Conservation (phyloP, 2,329 filamentous ascomycete genomes). For the Spiromastix sp. region DNA sequence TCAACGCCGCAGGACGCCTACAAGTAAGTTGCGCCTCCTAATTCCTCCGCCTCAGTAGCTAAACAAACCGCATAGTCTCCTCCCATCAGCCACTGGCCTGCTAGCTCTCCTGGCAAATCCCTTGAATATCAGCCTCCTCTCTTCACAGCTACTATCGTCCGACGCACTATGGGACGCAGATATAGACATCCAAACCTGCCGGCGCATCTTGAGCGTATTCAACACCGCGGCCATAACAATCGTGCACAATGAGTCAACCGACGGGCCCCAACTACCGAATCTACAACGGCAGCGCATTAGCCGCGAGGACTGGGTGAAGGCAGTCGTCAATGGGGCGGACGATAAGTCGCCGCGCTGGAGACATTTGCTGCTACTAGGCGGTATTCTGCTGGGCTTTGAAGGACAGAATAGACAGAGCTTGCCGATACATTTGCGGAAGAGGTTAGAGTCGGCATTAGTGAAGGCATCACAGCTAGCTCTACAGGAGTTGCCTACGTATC, state of each 20-base stretch:
- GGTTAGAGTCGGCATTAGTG: slow-evolving; percentile 62
- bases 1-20: slow-evolving; percentile 50
- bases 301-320: slow-evolving; percentile 48
- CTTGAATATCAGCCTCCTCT: slow-evolving; percentile 50
- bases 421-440: slow-evolving; percentile 52
- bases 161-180: slow-evolving; percentile 50
- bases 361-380: slow-evolving; percentile 70
- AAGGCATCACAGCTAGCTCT: slow-evolving; percentile 68
- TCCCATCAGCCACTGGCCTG: slow-evolving; percentile 41
- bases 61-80: slow-evolving; percentile 31
- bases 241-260: slow-evolving; percentile 35
- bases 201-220: slow-evolving; percentile 50
- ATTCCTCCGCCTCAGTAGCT: slow-evolving; percentile 12
- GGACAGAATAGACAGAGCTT: slow-evolving; percentile 52
- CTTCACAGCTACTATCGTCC: slow-evolving; percentile 48
- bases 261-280: slow-evolving; percentile 25
- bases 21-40: slow-evolving; percentile 33
- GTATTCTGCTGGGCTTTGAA: slow-evolving; percentile 68
- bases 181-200: slow-evolving; percentile 44
- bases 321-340: slow-evolving; percentile 49
- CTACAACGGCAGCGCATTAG: slow-evolving; percentile 41
- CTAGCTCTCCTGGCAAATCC: slow-evolving; percentile 47
- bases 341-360: slow-evolving; percentile 63
- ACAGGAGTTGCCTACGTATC: slow-evolving; percentile 41
- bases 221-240: slow-evolving; percentile 49